A percentile compares a stretch with the other conserved stretches of the same genome.
Evolutionary conservation across 768 basidiomycete genomes (phyloP).

Genomic region (Mycena indigotica): DNA sequence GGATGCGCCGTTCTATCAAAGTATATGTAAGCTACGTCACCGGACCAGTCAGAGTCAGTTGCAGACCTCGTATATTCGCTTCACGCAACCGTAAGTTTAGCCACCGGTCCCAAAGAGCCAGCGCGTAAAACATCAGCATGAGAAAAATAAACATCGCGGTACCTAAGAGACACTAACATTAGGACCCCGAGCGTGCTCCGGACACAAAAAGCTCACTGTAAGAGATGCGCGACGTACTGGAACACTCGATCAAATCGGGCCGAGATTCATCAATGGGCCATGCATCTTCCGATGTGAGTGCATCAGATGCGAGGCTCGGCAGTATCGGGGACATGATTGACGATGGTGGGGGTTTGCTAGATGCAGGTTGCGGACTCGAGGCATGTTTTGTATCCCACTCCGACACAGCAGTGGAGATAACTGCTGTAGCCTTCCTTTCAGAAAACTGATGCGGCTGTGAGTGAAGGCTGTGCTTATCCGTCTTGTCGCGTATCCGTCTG

Average conservation of each 20-base stretch:
- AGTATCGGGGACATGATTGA: too few relatives aligned
- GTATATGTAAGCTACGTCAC: too few relatives aligned
- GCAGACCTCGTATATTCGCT: neutral
- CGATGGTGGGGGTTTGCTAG: too few relatives aligned
- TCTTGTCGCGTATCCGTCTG: too few relatives aligned
- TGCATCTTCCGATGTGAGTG: too few relatives aligned
- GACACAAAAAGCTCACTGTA: neutral
- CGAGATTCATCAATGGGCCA: too few relatives aligned
- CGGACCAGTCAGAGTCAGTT: too few relatives aligned
- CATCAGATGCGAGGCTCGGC: too few relatives aligned
- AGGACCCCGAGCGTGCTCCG: neutral
- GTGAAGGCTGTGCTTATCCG: neutral
- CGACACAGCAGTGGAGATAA: neutral
- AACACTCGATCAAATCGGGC: neutral
- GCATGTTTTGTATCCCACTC: neutral
- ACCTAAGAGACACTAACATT: constrained; percentile 17
- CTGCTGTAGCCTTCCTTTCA: neutral
- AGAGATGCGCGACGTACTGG: neutral
- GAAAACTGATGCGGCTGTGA: neutral
- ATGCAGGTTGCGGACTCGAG: too few relatives aligned
- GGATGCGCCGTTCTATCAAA: neutral
- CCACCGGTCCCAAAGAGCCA: constrained; percentile 44
- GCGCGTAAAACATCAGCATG: constrained; percentile 35
- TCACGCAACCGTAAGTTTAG: constrained; percentile 31
- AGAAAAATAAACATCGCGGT: constrained; percentile 31